Conservation (phyloP, 1,139 yeast genomes). For the Eremothecium coryli region DNA sequence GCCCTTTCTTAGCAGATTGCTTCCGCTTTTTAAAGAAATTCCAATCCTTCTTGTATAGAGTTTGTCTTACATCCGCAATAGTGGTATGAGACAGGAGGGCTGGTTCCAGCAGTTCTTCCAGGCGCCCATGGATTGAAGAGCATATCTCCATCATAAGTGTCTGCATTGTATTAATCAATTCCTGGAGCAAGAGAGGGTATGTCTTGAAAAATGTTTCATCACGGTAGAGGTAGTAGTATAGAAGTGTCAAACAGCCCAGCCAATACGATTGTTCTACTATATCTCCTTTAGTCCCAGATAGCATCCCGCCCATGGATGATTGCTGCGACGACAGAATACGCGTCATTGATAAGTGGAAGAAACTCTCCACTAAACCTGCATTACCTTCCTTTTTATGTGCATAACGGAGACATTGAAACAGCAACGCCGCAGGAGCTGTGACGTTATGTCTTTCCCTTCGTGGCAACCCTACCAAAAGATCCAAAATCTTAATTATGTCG, state of each 20-base stretch:
- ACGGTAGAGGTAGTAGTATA: constrained; percentile 54
- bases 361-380: constrained; percentile 44
- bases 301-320: constrained; percentile 44
- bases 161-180: constrained; percentile 48
- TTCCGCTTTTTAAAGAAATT: constrained; percentile 52
- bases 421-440: constrained; percentile 56
- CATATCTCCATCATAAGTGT: constrained; percentile 55
- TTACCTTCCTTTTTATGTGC: constrained; percentile 50
- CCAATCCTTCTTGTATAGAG: constrained; percentile 65
- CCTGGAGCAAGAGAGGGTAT: constrained; percentile 54
- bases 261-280: constrained; percentile 64
- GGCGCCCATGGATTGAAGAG: constrained; percentile 53
- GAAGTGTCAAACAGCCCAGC: constrained; percentile 58
- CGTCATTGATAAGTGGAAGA: constrained; percentile 52
- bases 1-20: constrained; percentile 13
- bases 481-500: constrained; percentile 54
- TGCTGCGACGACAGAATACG: constrained; percentile 51
- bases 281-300: constrained; percentile 49
- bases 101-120: constrained; percentile 48
- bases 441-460: constrained; percentile 43
- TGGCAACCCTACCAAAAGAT: constrained; percentile 43
- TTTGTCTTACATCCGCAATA: constrained; percentile 52
- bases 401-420: constrained; percentile 59
- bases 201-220: constrained; percentile 44
- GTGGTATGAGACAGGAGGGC: constrained; percentile 57